Evolutionary conservation across 2,329 filamentous ascomycete genomes (phyloP), one percentile per base, ranked within the genome.

Genomic region (Ophiocordyceps polyrhachis-furcata): DNA sequence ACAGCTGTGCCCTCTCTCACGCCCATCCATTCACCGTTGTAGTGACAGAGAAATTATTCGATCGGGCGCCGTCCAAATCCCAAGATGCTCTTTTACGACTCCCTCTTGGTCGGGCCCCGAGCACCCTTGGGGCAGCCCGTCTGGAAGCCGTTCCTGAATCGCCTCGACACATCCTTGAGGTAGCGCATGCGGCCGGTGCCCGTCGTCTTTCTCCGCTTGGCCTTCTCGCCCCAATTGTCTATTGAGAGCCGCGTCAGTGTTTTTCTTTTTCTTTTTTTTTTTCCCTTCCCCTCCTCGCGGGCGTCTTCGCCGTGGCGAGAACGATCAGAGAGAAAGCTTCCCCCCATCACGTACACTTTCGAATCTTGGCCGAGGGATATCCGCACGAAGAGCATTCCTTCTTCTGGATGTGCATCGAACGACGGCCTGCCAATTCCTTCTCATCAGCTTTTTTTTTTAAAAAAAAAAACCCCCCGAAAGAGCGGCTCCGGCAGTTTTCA

Each of bases 151-250:
- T 98, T 98, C 76, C 82, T 86, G 81, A 94, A 94, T 72, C 79
- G 79, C 68, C 91, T 82, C 65, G 87, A 74, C 65, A 98, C 81
- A 62, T 76, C 77, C 78, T 93, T 93, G 67, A 98, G 78, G 74
- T 88, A 85, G 66, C 86, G 80, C 81, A 88, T 91, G 70, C 91
- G 85, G 69, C 91, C 91, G 64, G 86, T 89, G 62, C 91, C 91
- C 66, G 84, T 89, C 64, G 89, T 95, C 88, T 95, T 96, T 83
- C 91, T 93, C 70, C 91, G 79, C 86, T 96, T 96, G 62, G 88
- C 89, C 84, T 98, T 98, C 80, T 96, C 89, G 69, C 84, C 79
- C 91, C 91, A 98, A 84, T 98, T 95, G 82, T 81, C 89, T 96
- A 65, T 65, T 23, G 50, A 31, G 14, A 14, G 14, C 4, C 12